These are phyloP conservation scores for Cyclanthera cordifolia DNA, from an alignment of 306 rosid genomes.

Conservation along the genomic window DNA sequence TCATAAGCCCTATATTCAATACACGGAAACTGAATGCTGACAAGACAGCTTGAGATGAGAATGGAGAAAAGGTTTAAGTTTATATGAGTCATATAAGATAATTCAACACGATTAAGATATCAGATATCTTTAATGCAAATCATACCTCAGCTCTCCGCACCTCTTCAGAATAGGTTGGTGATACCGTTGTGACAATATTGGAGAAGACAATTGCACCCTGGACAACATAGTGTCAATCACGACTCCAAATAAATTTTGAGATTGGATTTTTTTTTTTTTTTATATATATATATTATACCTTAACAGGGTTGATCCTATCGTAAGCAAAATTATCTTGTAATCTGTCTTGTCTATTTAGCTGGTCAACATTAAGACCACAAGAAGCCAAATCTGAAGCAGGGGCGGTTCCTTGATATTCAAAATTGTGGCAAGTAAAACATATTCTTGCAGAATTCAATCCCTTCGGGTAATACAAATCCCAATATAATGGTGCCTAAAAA, in stretches of 20 bases:
- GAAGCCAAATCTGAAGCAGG: constrained; percentile 63
- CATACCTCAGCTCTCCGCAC: constrained; percentile 85
- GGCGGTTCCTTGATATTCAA: constrained; percentile 91
- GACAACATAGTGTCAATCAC: constrained; percentile 9
- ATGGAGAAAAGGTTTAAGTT: too few species aligned
- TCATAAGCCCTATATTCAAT: too few species aligned
- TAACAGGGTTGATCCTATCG: constrained; percentile 70
- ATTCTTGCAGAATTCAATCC: constrained; percentile 90
- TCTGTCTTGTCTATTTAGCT: constrained; percentile 68
- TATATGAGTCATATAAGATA: too few species aligned
- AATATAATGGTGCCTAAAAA: constrained; percentile 83
- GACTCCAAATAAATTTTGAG: too few species aligned
- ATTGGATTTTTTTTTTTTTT: neutral
- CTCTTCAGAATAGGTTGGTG: constrained; percentile 93
- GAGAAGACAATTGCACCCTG: constrained; percentile 96
- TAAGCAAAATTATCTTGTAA: constrained; percentile 82
- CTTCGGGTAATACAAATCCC: constrained; percentile 68
- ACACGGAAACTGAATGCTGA: too few species aligned
- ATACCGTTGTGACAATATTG: constrained; percentile 91
- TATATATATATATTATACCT: constrained; percentile 59
- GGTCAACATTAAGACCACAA: constrained; percentile 72
- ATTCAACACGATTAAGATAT: too few species aligned
- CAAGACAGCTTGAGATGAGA: too few species aligned
- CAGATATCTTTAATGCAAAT: neutral
- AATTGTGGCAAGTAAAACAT: constrained; percentile 97